Evolutionary conservation across 257 asterid species (phyloP).

Genomic region (Lantana camara): DNA sequence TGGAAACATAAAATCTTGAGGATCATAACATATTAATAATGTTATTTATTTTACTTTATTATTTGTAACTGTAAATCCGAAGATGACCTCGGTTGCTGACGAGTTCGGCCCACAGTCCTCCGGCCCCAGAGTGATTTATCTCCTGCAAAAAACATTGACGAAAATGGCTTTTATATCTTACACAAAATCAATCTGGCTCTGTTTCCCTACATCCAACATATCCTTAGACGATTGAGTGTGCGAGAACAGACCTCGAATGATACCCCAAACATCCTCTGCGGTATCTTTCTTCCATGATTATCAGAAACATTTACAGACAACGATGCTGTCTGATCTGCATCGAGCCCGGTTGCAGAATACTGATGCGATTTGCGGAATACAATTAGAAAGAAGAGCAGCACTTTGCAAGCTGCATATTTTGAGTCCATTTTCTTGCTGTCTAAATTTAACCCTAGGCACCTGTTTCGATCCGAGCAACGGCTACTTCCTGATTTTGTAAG

Average conservation of each 20-base stretch:
- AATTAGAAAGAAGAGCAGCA: slow-evolving; percentile 42
- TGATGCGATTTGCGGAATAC: slow-evolving; percentile 32
- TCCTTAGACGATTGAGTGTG: neutral
- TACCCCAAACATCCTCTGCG: slow-evolving; percentile 72
- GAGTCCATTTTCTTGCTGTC: slow-evolving; percentile 54
- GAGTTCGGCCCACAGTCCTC: slow-evolving; percentile 98
- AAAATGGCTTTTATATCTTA: neutral
- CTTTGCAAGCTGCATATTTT: slow-evolving; percentile 17
- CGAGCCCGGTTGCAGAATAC: slow-evolving; percentile 39
- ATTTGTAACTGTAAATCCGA: too few species aligned
- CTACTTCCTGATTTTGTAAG: neutral
- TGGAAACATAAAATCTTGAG: slow-evolving; percentile 28
- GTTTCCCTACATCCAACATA: neutral
- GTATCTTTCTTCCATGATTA: slow-evolving; percentile 48
- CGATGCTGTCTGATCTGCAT: slow-evolving; percentile 52
- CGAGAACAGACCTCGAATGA: slow-evolving; percentile 78
- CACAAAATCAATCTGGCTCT: too few species aligned
- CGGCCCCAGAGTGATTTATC: slow-evolving; percentile 95
- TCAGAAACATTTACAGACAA: slow-evolving; percentile 58
- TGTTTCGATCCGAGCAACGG: slow-evolving; percentile 21
- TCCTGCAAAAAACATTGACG: slow-evolving; percentile 48
- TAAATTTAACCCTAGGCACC: slow-evolving; percentile 18
- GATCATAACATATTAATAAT: neutral
- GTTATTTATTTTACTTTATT: neutral
- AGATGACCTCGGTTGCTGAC: slow-evolving; percentile 90